A percentile compares a stretch with the other conserved stretches of the same genome.
Conservation (phyloP, 306 rosid species). For the Casuarina equisetifolia region DNA sequence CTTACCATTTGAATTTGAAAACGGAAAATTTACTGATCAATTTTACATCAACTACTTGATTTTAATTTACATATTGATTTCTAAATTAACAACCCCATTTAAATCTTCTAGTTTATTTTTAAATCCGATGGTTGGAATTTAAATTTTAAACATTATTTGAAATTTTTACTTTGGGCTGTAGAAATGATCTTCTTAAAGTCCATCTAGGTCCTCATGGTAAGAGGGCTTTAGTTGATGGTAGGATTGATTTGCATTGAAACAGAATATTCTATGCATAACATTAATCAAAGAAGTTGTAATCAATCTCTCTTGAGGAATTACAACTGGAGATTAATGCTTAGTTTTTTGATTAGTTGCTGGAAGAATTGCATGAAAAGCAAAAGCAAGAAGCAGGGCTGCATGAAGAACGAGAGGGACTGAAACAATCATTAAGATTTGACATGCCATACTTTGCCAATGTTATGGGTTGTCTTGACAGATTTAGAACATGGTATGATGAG, state of each 20-base stretch:
- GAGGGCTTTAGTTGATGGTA: neutral
- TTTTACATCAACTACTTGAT: no score
- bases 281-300: neutral
- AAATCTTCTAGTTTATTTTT: no score
- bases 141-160: no score
- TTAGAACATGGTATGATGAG: conserved; percentile 53
- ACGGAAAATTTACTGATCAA: no score
- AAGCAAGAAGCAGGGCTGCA: conserved; percentile 55
- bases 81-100: no score
- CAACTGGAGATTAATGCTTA: conserved; percentile 22
- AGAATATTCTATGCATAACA: neutral
- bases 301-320: conserved; percentile 1
- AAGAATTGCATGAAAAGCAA: conserved; percentile 65
- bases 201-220: conserved; percentile 2
- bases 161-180: neutral
- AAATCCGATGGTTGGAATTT: no score
- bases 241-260: neutral
- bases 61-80: no score
- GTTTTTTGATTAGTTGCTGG: conserved; percentile 52
- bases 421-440: conserved; percentile 55
- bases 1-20: no score
- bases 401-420: conserved; percentile 67
- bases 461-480: conserved; percentile 48
- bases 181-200: neutral
- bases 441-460: conserved; percentile 56